These are phyloP conservation scores for Climacium dendroides DNA, from an alignment of 225 moss, liverwort and hornwort genomes.

Conservation along the genomic window DNA sequence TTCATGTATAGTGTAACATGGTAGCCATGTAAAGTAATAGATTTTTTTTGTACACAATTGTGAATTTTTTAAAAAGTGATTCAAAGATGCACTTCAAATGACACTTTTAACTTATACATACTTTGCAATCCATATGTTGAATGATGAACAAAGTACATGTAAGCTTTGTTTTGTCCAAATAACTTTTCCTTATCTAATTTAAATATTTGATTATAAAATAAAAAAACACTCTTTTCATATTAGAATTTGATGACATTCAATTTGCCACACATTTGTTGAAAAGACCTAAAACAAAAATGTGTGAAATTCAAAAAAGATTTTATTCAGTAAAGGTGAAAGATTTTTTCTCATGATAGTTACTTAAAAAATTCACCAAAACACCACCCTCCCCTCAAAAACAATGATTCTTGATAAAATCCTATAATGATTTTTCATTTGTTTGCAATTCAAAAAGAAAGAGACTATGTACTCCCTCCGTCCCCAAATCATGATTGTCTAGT, in stretches of 20 bases:
- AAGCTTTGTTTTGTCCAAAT: not conserved
- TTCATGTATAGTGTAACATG: not conserved
- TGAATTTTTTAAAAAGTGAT: too few species aligned
- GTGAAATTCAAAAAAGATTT: fast-evolving
- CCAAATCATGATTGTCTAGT: too few species aligned
- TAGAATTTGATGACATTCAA: not conserved
- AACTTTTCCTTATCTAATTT: too few species aligned
- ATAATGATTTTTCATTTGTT: not conserved
- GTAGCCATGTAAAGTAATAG: not conserved
- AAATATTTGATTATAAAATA: not conserved
- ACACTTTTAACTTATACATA: not conserved
- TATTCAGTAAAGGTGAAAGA: not conserved
- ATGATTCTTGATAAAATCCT: not conserved
- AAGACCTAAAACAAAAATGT: too few species aligned
- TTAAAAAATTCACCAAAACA: not conserved
- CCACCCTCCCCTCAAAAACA: fast-evolving
- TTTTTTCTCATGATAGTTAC: not conserved
- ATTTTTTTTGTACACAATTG: not conserved
- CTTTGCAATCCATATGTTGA: fast-evolving
- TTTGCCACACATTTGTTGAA: fast-evolving
- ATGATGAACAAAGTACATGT: not conserved
- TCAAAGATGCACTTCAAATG: not conserved
- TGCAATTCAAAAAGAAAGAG: too few species aligned
- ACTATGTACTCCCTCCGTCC: not conserved
- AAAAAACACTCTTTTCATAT: fast-evolving